A percentile compares a stretch with the other conserved stretches of the same genome.
Conservation (phyloP, 208 protist genomes). For the Endotrypanum monterogeii region DNA sequence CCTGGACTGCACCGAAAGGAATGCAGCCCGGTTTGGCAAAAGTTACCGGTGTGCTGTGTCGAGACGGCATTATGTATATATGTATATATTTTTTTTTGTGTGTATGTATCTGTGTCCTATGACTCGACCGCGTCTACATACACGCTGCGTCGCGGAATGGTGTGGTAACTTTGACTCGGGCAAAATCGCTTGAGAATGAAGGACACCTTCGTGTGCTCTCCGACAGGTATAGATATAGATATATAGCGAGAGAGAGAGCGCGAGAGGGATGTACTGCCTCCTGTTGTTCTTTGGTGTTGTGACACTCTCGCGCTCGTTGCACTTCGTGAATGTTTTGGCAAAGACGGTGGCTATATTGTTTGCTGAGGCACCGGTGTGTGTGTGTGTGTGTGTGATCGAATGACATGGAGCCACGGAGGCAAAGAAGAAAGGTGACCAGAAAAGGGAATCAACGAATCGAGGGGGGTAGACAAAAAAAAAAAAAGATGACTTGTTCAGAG, state of each 20-base stretch:
- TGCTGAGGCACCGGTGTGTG: background rate
- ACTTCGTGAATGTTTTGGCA: background rate
- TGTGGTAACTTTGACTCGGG: no score
- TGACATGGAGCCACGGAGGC: background rate
- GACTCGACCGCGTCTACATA: no score
- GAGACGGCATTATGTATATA: conserved; percentile 15
- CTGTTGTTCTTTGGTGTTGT: background rate
- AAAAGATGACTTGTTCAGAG: background rate
- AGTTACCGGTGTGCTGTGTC: conserved; percentile 21
- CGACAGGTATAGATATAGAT: no score
- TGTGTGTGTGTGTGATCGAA: background rate
- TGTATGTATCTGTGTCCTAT: no score
- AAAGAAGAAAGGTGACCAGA: no score
- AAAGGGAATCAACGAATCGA: no score
- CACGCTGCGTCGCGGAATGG: no score
- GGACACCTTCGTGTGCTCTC: no score
- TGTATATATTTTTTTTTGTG: background rate
- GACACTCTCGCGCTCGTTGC: background rate
- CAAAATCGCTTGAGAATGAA: no score
- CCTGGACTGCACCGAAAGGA: conserved; percentile 78
- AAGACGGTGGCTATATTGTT: background rate
- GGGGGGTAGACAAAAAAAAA: background rate
- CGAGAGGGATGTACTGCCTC: no score
- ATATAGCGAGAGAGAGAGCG: no score
- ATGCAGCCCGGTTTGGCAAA: conserved; percentile 44